Evolutionary conservation across 2,329 filamentous ascomycete genomes (phyloP).

Genomic region (Rhinocladiella mackenziei): DNA sequence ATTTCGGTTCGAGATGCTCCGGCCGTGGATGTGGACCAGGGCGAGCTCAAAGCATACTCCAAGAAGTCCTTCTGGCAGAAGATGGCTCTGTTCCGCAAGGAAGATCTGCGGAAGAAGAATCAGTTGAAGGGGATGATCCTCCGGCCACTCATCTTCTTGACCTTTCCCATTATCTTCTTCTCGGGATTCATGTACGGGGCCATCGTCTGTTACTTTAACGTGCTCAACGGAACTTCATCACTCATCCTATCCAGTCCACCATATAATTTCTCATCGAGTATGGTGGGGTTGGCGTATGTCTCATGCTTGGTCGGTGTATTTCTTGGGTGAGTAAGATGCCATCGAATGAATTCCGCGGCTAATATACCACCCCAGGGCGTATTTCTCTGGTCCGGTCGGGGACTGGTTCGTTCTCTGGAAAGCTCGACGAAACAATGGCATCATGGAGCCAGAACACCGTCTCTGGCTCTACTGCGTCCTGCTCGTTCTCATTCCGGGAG

Average conservation of each 20-base stretch:
- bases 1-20: too few relatives aligned
- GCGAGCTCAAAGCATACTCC: not conserved
- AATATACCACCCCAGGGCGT: too few relatives aligned
- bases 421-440: constrained; percentile 27
- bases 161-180: constrained; percentile 39
- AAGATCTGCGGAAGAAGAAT: constrained; percentile 9
- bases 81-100: constrained; percentile 12
- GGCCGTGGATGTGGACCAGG: not conserved
- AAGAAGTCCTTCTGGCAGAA: constrained; percentile 19
- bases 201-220: constrained; percentile 42
- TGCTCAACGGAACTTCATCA: constrained; percentile 41
- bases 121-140: constrained; percentile 14
- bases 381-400: constrained; percentile 29
- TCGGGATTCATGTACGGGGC: constrained; percentile 40
- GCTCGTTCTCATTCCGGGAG: constrained; percentile 43
- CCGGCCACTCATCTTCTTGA: constrained; percentile 27
- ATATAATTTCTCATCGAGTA: constrained; percentile 38
- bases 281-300: constrained; percentile 40
- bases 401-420: constrained; percentile 29
- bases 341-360: constrained; percentile 20
- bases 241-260: constrained; percentile 35
- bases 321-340: constrained; percentile 9
- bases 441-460: constrained; percentile 31
- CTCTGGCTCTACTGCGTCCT: constrained; percentile 32
- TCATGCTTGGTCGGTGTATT: constrained; percentile 27